Evolutionary conservation across 2,329 filamentous ascomycete genomes (phyloP).

Genomic region (Pseudopyrenochaeta lycopersici): DNA sequence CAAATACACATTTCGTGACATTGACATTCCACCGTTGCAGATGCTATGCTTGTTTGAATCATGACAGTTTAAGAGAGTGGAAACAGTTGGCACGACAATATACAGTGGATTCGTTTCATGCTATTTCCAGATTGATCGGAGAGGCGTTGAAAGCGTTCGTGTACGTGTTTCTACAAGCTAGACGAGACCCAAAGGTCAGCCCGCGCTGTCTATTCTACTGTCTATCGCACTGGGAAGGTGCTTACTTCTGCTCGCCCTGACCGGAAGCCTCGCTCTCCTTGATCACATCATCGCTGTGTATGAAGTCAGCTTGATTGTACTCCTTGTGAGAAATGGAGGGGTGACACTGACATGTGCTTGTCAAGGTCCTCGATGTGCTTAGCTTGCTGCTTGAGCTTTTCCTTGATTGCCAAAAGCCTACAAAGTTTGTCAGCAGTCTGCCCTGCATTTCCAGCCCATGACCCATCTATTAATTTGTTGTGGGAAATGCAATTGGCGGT

Average conservation of each 20-base stretch:
- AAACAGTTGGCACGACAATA: background rate
- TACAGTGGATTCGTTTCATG: background rate
- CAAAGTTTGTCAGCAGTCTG: slow-evolving; percentile 18
- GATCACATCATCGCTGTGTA: slow-evolving; percentile 76
- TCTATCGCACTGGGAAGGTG: slow-evolving; percentile 15
- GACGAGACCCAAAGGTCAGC: slow-evolving; percentile 26
- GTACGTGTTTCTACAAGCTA: slow-evolving; percentile 18
- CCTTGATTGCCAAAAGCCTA: slow-evolving; percentile 74
- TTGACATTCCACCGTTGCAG: too few species aligned
- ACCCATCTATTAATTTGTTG: background rate
- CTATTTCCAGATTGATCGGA: background rate
- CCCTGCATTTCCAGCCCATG: background rate
- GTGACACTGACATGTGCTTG: slow-evolving; percentile 77
- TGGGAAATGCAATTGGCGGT: slow-evolving; percentile 1
- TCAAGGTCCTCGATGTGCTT: slow-evolving; percentile 85
- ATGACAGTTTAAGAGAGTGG: too few species aligned
- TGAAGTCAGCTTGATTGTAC: slow-evolving; percentile 20
- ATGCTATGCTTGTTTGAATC: too few species aligned
- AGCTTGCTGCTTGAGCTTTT: slow-evolving; percentile 77
- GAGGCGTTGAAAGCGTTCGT: background rate
- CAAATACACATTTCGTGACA: too few species aligned
- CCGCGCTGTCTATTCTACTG: slow-evolving; percentile 21
- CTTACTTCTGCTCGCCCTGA: slow-evolving; percentile 68
- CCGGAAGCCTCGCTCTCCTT: slow-evolving; percentile 69
- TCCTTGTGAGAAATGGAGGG: background rate